phyloP scores from a whole-genome alignment of 768 basidiomycete genomes.

The Suillus alpinus region DNA sequence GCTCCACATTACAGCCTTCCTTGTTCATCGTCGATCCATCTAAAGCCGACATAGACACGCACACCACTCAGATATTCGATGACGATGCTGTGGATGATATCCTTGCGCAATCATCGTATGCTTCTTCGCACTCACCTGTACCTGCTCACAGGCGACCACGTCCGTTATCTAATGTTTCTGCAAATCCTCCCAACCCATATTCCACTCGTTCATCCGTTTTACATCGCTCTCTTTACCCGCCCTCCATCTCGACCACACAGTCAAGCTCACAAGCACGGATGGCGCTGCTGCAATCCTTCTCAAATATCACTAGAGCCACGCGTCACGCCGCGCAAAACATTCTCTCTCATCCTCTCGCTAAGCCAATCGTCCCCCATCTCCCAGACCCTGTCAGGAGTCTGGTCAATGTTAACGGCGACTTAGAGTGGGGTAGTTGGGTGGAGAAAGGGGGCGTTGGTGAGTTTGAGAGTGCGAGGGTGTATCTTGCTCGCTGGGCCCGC shows the following conservation, averaged over 20 bases:
- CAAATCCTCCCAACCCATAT: constrained; percentile 46
- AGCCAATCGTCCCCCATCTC: constrained; percentile 93
- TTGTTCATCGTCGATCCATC: constrained; percentile 93
- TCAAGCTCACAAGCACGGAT: constrained; percentile 68
- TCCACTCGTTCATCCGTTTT: constrained; percentile 71
- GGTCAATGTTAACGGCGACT: constrained; percentile 86
- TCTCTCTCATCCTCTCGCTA: constrained; percentile 91
- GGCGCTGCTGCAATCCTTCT: constrained; percentile 90
- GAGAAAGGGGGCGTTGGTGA: constrained; percentile 92
- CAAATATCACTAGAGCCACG: constrained; percentile 89
- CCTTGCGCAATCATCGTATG: constrained; percentile 72
- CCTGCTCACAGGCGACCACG: constrained; percentile 79
- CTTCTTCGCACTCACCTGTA: constrained; percentile 76
- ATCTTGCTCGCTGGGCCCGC: constrained; percentile 94
- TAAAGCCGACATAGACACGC: constrained; percentile 86
- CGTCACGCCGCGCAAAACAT: constrained; percentile 94
- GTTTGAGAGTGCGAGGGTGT: constrained; percentile 94
- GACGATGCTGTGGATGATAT: constrained; percentile 90
- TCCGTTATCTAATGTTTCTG: constrained; percentile 45
- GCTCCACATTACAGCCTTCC: constrained; percentile 81
- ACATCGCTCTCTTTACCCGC: constrained; percentile 67
- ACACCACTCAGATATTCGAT: constrained; percentile 79
- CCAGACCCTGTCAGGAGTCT: constrained; percentile 91
- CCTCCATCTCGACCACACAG: constrained; percentile 49
- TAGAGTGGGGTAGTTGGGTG: constrained; percentile 92